phyloP scores from a whole-genome alignment of 2,329 filamentous ascomycete species.

The Cladobotryum mycophilum region DNA sequence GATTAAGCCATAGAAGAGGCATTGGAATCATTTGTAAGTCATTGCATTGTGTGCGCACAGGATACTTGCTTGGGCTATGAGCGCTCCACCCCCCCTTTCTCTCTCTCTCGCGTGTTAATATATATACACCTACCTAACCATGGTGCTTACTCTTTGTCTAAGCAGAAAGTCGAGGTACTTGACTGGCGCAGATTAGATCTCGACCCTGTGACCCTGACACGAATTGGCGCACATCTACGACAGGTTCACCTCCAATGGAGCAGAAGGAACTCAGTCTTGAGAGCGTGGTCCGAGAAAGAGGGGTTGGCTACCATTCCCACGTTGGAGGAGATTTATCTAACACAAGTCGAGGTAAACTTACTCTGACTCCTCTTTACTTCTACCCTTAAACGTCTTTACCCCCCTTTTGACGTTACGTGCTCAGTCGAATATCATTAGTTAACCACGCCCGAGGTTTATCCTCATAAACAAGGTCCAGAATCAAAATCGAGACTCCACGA shows the following conservation, averaged over 20 bases:
- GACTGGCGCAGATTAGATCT: constrained; percentile 3
- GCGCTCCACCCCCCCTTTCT: too few relatives aligned
- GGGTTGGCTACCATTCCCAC: constrained; percentile 1
- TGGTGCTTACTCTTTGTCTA: background rate
- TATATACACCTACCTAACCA: too few relatives aligned
- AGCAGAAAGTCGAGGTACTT: background rate
- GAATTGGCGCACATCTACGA: background rate
- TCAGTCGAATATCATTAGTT: background rate
- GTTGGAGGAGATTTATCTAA: background rate
- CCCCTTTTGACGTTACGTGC: too few relatives aligned
- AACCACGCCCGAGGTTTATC: too few relatives aligned
- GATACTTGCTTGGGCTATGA: too few relatives aligned
- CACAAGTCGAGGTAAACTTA: constrained; percentile 5
- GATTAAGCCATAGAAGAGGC: constrained; percentile 4
- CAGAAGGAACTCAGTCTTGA: background rate
- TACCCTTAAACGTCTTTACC: too few relatives aligned
- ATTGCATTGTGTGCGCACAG: too few relatives aligned
- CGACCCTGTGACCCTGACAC: background rate
- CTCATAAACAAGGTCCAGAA: too few relatives aligned
- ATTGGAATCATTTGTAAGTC: constrained; percentile 1
- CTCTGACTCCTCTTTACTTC: too few relatives aligned
- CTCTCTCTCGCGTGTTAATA: too few relatives aligned
- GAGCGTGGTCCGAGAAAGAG: constrained; percentile 1
- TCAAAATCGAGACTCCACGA: too few relatives aligned
- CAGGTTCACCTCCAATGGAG: constrained; percentile 2